Percentiles rank a stretch among this genome's conserved stretches.
These are phyloP conservation scores for Dillenia suffruticosa DNA, from an alignment of 164 flowering plant species.

Conservation along the genomic window DNA sequence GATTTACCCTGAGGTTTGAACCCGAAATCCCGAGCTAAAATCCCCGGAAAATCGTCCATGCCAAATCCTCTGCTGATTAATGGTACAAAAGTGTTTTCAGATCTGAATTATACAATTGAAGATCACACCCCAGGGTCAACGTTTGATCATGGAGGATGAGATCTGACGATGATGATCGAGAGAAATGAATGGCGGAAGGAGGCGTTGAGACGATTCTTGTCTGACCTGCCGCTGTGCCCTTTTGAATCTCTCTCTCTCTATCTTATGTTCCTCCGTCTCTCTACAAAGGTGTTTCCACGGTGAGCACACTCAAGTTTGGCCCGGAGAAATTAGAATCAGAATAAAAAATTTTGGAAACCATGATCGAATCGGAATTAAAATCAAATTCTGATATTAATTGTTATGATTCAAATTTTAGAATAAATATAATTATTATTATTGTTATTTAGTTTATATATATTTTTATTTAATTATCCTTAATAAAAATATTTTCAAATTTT, in stretches of 20 bases:
- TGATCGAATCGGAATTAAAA: too few relatives aligned
- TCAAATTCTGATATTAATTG: too few relatives aligned
- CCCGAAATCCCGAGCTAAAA: constrained; percentile 56
- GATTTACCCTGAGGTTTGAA: constrained; percentile 64
- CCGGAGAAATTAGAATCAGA: too few relatives aligned
- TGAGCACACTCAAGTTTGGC: too few relatives aligned
- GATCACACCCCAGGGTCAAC: not conserved
- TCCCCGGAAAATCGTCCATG: constrained; percentile 64
- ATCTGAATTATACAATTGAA: not conserved
- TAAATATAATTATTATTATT: too few relatives aligned
- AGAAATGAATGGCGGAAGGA: not conserved
- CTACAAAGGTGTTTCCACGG: too few relatives aligned
- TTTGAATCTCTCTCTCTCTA: constrained; percentile 4
- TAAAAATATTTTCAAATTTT: too few relatives aligned
- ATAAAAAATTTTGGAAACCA: too few relatives aligned
- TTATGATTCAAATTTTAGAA: too few relatives aligned
- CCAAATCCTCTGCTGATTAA: not conserved
- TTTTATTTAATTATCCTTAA: too few relatives aligned
- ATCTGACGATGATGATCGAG: constrained; percentile 1
- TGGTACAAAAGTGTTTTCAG: not conserved
- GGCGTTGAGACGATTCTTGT: not conserved
- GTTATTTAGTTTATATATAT: too few relatives aligned
- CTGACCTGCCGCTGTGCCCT: not conserved
- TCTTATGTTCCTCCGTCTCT: too few relatives aligned
- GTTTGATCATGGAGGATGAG: not conserved